Percentiles rank a stretch among this genome's conserved stretches.
Evolutionary conservation across 306 rosid species (phyloP).

Genomic region (Rosa rugosa): DNA sequence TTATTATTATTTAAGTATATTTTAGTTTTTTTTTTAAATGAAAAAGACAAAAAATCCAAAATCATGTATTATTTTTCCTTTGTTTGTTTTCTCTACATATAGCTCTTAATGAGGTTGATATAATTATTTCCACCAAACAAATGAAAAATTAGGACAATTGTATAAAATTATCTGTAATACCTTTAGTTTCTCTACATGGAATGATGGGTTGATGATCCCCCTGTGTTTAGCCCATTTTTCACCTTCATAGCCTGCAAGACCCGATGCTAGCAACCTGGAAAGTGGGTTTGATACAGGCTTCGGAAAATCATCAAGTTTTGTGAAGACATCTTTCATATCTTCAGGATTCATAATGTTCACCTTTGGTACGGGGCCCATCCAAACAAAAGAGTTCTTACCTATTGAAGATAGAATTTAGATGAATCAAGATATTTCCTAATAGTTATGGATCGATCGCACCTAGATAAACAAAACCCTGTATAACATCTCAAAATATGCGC

Average conservation of each 20-base stretch:
- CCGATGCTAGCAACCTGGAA: not conserved
- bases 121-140: not conserved
- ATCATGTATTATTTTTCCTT: no score
- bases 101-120: no score
- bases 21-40: no score
- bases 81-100: no score
- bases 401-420: not conserved
- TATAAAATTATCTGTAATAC: not conserved
- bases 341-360: constrained; percentile 42
- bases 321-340: constrained; percentile 40
- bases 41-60: no score
- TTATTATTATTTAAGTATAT: no score
- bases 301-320: constrained; percentile 16
- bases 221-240: constrained; percentile 34
- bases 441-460: not conserved
- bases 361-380: constrained; percentile 46
- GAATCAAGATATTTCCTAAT: not conserved
- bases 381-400: constrained; percentile 45
- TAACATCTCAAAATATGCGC: no score
- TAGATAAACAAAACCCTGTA: not conserved
- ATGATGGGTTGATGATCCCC: constrained; percentile 32
- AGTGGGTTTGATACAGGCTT: constrained; percentile 14
- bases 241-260: constrained; percentile 6
- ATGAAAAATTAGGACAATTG: not conserved
- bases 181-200: constrained; percentile 33